phyloP scores from a whole-genome alignment of 2,329 filamentous ascomycete genomes.

The Thelonectria blattea region DNA sequence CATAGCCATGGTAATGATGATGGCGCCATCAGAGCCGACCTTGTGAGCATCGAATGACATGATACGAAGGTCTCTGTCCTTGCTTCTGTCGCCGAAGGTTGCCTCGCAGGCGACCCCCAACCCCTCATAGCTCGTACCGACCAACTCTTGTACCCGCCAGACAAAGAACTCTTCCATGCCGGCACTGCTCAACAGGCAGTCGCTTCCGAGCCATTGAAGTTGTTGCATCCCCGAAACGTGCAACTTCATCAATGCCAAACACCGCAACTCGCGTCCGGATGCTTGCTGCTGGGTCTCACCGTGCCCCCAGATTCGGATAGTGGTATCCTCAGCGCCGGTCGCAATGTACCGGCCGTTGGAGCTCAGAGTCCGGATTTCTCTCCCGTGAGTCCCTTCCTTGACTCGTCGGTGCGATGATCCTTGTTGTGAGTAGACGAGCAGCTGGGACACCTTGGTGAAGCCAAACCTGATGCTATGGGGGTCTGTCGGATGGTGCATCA shows the following conservation, averaged over 20 bases:
- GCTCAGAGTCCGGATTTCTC: slow-evolving; percentile 73
- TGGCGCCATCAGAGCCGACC: slow-evolving; percentile 39
- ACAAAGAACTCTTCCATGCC: slow-evolving; percentile 89
- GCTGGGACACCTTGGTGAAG: slow-evolving; percentile 73
- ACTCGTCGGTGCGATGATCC: slow-evolving; percentile 54
- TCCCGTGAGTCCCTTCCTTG: slow-evolving; percentile 77
- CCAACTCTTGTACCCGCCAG: slow-evolving; percentile 70
- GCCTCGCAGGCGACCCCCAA: slow-evolving; percentile 65
- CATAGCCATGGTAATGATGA: slow-evolving; percentile 73
- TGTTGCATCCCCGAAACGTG: slow-evolving; percentile 87
- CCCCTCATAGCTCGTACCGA: slow-evolving; percentile 52
- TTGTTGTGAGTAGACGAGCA: slow-evolving; percentile 55
- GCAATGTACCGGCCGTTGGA: slow-evolving; percentile 52
- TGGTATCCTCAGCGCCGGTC: slow-evolving; percentile 76
- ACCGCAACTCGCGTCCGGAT: slow-evolving; percentile 45
- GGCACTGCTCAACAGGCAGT: slow-evolving; percentile 82
- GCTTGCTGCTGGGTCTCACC: slow-evolving; percentile 24
- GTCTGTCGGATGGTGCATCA: slow-evolving; percentile 41
- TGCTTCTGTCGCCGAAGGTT: slow-evolving; percentile 56
- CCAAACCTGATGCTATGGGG: slow-evolving; percentile 59
- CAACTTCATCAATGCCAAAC: slow-evolving; percentile 70
- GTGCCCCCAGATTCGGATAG: slow-evolving; percentile 74
- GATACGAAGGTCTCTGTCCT: slow-evolving; percentile 74
- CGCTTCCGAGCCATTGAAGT: slow-evolving; percentile 74
- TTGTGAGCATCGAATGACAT: slow-evolving; percentile 73